Percentiles rank a stretch among this genome's conserved stretches.
Conservation (phyloP, 441 rosid genomes). For the Corymbia calophylla region DNA sequence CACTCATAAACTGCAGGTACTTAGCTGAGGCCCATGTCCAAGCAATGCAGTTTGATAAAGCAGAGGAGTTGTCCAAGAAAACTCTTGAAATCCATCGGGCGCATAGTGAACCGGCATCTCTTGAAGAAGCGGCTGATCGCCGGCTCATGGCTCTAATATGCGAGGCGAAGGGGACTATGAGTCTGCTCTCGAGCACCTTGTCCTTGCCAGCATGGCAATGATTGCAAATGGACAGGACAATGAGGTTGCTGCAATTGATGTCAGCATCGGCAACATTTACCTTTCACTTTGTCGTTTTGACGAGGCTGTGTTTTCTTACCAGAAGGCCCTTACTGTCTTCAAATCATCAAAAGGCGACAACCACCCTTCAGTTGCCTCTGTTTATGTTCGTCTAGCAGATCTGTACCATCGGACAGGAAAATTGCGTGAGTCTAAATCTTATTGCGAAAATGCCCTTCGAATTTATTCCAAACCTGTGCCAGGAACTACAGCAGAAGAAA, state of each 20-base stretch:
- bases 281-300: slow-evolving; percentile 87
- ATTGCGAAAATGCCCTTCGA: slow-evolving; percentile 88
- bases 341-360: slow-evolving; percentile 91
- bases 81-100: slow-evolving; percentile 93
- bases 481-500: slow-evolving; percentile 91
- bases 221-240: slow-evolving; percentile 81
- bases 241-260: slow-evolving; percentile 94
- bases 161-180: slow-evolving; percentile 96
- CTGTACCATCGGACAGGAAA: slow-evolving; percentile 91
- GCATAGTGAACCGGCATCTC: slow-evolving; percentile 93
- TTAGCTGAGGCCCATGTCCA: slow-evolving; percentile 97
- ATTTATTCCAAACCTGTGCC: slow-evolving; percentile 92
- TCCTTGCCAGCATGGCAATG: slow-evolving; percentile 98
- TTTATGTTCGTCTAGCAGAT: slow-evolving; percentile 91
- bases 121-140: slow-evolving; percentile 94
- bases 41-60: slow-evolving; percentile 95
- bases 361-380: slow-evolving; percentile 92
- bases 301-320: slow-evolving; percentile 95
- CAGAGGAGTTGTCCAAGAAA: slow-evolving; percentile 81
- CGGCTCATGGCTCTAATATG: slow-evolving; percentile 83
- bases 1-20: slow-evolving; percentile 40
- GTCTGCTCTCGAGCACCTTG: slow-evolving; percentile 89
- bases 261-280: slow-evolving; percentile 90
- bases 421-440: slow-evolving; percentile 89
- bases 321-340: slow-evolving; percentile 95